Base-by-base conservation (phyloP, 345 rosid genomes). In the Aegle marmelos region DNA sequence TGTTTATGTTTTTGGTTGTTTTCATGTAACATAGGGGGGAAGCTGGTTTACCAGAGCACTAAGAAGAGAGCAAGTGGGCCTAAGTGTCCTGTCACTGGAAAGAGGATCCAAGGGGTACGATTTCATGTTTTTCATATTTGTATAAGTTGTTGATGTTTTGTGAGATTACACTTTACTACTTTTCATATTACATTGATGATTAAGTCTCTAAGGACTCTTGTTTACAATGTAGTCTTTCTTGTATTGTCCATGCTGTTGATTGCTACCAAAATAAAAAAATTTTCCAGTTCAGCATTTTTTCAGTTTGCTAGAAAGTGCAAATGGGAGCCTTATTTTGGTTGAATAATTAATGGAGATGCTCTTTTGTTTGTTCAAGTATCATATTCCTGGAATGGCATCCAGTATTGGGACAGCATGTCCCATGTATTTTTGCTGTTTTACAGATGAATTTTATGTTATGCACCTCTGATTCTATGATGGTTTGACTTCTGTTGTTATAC, bases 61-160 rank as follows among this genome's bases (percentile, higher is more conserved):
- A 86, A 86, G 79, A 86, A 86, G 82, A 81, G 85, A 69, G 88
- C 86, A 0, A 86, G 83, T 34, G 85, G 88, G 5, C 88, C 86
- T 5, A 83, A 83, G 65, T 86, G 88, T 59, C 88, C 86, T 1
- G 85, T 86, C 19, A 86, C 88, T 70, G 86, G 86, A 36, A 83
- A 86, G 77, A 79, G 86, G 68, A 86, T 86, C 54, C 88, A 86
- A 73, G 88, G 88, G 83, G 86, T 86, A 79, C 48, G 58, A 11
- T 28, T 3, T 45, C 2, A 17, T 13, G 14, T 6, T 54, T 28
- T 53, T 37, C 2, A 13, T 17, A 27, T 21, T 19, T 34, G 9
- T 8, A 27, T 9, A 34, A 34, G 27, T 33, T 22, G 69, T 11
- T n/a, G 39, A 39, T 33, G 24, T 11, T 11, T 37, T 68, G 9